Conservation (phyloP, 345 rosid genomes). For the Salix caprea region DNA sequence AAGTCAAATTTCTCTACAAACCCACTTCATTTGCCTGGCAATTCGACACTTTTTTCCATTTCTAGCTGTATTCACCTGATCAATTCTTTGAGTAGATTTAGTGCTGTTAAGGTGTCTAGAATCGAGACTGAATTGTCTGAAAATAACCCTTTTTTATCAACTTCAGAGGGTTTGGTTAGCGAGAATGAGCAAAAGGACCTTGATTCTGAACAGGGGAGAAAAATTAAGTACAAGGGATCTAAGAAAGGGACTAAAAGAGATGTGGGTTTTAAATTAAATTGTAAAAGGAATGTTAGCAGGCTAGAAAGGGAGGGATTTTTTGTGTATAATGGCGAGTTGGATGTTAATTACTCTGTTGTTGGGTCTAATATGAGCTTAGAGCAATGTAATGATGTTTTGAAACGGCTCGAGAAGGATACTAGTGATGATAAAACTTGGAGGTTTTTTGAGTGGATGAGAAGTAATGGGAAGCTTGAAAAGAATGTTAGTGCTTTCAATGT, state of each 20-base stretch:
- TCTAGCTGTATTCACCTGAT: constrained; percentile 24
- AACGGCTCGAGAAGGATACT: constrained; percentile 54
- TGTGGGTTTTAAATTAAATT: constrained; percentile 26
- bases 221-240: constrained; percentile 9
- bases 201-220: constrained; percentile 16
- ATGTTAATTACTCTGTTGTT: constrained; percentile 50
- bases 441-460: constrained; percentile 83
- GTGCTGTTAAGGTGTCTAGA: constrained; percentile 36
- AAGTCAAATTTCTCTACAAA: constrained; percentile 37
- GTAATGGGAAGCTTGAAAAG: constrained; percentile 51
- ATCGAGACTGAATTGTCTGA: constrained; percentile 34
- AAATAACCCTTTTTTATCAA: constrained; percentile 15
- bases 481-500: constrained; percentile 61
- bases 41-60: constrained; percentile 35
- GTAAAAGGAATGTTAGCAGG: constrained; percentile 29
- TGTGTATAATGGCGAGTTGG: constrained; percentile 38
- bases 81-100: constrained; percentile 33
- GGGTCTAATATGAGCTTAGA: constrained; percentile 45
- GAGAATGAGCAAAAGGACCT: constrained; percentile 21
- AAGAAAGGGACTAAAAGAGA: constrained; percentile 34
- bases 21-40: constrained; percentile 39
- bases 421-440: constrained; percentile 46
- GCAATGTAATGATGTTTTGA: constrained; percentile 56
- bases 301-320: constrained; percentile 32
- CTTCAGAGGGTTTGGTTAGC: constrained; percentile 12